A percentile compares a stretch with the other conserved stretches of the same genome.
These are phyloP conservation scores for Verticillium isaacii DNA, from an alignment of 2,329 filamentous ascomycete genomes.

Conservation along the genomic window DNA sequence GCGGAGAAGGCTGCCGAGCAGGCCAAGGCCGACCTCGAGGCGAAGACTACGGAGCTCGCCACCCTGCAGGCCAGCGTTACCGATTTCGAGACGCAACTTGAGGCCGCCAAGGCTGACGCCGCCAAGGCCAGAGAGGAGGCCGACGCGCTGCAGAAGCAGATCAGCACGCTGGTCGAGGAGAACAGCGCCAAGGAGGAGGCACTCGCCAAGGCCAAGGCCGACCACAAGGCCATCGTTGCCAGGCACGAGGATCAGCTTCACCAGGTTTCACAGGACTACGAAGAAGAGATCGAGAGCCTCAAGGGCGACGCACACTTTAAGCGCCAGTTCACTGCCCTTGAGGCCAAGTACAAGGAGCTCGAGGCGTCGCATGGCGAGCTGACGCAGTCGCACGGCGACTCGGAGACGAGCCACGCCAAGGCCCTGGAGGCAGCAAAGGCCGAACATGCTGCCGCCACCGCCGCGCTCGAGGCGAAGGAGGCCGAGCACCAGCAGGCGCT, in stretches of 20 bases:
- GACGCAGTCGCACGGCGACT: slow-evolving; percentile 23
- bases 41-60: slow-evolving; percentile 32
- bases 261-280: slow-evolving; percentile 55
- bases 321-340: slow-evolving; percentile 57
- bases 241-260: slow-evolving; percentile 55
- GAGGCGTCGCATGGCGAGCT: slow-evolving; percentile 26
- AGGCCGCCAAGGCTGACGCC: slow-evolving; percentile 35
- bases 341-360: slow-evolving; percentile 50
- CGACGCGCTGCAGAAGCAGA: slow-evolving; percentile 42
- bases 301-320: slow-evolving; percentile 60
- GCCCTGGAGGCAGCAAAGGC: slow-evolving; percentile 37
- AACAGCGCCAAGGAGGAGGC: slow-evolving; percentile 41
- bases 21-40: slow-evolving; percentile 39
- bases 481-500: slow-evolving; percentile 49
- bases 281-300: slow-evolving; percentile 60
- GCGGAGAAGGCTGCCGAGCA: slow-evolving; percentile 39
- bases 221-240: slow-evolving; percentile 32
- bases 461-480: slow-evolving; percentile 45
- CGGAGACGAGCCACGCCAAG: slow-evolving; percentile 31
- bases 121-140: slow-evolving; percentile 41
- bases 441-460: slow-evolving; percentile 37
- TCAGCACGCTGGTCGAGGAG: slow-evolving; percentile 42
- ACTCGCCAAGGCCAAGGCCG: slow-evolving; percentile 45
- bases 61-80: slow-evolving; percentile 34
- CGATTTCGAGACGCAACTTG: slow-evolving; percentile 41